Percentiles rank a stretch among this genome's conserved stretches.
Conservation (phyloP, 305 asterid genomes). For the Ajuga reptans region DNA sequence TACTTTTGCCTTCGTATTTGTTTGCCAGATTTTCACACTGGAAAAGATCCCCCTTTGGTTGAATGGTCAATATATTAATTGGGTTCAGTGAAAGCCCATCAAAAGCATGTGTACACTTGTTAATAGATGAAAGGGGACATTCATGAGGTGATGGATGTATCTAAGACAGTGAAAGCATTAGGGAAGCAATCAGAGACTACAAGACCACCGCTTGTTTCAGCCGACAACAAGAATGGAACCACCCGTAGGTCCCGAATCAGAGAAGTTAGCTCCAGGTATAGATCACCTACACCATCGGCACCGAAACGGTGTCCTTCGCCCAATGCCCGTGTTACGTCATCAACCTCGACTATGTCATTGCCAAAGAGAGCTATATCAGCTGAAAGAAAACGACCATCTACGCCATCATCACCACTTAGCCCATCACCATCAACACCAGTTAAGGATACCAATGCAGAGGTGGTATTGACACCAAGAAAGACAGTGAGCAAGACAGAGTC, state of each 20-base stretch:
- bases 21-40: slow-evolving; percentile 49
- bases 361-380: slow-evolving; percentile 68
- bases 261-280: slow-evolving; percentile 73
- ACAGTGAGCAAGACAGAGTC: slow-evolving; percentile 49
- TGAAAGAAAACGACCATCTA: slow-evolving; percentile 61
- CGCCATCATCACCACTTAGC: slow-evolving; percentile 47
- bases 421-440: slow-evolving; percentile 58
- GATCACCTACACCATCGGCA: slow-evolving; percentile 57
- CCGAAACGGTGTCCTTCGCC: slow-evolving; percentile 70
- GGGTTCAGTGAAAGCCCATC: slow-evolving; percentile 26
- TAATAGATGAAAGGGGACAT: slow-evolving; percentile 35
- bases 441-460: slow-evolving; percentile 43
- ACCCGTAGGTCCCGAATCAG: slow-evolving; percentile 44
- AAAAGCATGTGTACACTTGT: slow-evolving; percentile 25
- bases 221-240: slow-evolving; percentile 67
- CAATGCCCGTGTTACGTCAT: slow-evolving; percentile 31
- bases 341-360: slow-evolving; percentile 28
- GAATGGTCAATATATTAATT: slow-evolving; percentile 19
- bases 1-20: slow-evolving; percentile 36
- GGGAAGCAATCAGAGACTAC: slow-evolving; percentile 46
- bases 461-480: slow-evolving; percentile 44
- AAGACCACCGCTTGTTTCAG: slow-evolving; percentile 45
- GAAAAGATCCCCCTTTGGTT: slow-evolving; percentile 33
- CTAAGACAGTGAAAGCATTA: slow-evolving; percentile 46
- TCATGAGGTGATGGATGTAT: slow-evolving; percentile 67